Evolutionary conservation across 2,329 filamentous ascomycete species (phyloP).

Genomic region (Blastomyces parvus): DNA sequence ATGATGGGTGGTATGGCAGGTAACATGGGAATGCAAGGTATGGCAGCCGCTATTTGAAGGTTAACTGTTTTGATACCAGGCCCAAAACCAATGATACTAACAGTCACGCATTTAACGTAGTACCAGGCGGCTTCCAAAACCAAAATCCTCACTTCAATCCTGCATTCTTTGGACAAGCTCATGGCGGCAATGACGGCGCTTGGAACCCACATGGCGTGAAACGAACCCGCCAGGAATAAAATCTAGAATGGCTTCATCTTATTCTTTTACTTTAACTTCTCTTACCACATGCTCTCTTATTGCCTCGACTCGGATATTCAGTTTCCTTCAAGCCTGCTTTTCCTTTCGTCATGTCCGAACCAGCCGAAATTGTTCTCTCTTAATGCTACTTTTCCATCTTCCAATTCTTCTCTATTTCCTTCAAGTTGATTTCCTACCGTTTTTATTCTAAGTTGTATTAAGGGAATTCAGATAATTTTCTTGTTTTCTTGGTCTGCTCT

Average conservation of each 20-base stretch:
- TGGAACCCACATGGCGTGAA: slow-evolving; percentile 79
- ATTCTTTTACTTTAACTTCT: background rate
- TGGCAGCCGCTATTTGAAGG: slow-evolving; percentile 11
- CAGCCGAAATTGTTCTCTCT: slow-evolving; percentile 1
- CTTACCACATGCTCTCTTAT: background rate
- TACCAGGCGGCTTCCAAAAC: slow-evolving; percentile 53
- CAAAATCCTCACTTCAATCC: slow-evolving; percentile 64
- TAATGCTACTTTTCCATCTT: background rate
- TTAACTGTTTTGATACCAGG: background rate
- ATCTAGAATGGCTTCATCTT: background rate
- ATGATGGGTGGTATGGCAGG: slow-evolving; percentile 42
- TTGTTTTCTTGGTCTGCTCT: background rate
- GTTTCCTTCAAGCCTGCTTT: background rate
- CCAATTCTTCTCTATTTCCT: background rate
- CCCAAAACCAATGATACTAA: background rate
- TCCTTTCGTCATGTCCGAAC: background rate
- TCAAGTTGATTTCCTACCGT: slow-evolving; percentile 1
- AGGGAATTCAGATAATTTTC: slow-evolving; percentile 1
- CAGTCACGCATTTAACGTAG: slow-evolving; percentile 7
- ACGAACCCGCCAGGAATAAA: slow-evolving; percentile 61
- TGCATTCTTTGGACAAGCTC: slow-evolving; percentile 55
- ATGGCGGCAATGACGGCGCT: slow-evolving; percentile 47
- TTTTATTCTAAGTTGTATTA: slow-evolving; percentile 11
- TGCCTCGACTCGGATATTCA: background rate
- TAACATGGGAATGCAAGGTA: slow-evolving; percentile 43